These are phyloP conservation scores for Calonectria montana DNA, from an alignment of 2,329 filamentous ascomycete genomes.

Conservation along the genomic window DNA sequence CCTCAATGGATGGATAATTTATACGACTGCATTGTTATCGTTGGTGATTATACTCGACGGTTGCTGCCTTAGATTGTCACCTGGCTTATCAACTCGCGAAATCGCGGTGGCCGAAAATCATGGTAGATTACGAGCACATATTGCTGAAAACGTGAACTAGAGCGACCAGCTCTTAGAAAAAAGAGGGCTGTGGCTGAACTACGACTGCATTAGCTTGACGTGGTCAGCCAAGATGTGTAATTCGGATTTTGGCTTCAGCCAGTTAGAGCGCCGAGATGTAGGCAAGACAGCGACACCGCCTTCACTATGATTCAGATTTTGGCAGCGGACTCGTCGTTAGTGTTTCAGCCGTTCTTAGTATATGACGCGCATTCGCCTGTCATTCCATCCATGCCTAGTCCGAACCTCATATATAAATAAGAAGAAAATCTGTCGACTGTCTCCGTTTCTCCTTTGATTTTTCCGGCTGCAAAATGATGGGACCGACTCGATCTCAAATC, in stretches of 20 bases:
- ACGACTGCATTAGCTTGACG: not conserved
- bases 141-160: not conserved
- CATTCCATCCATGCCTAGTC: not conserved
- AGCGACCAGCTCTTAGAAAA: not conserved
- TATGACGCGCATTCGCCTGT: not conserved
- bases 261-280: not conserved
- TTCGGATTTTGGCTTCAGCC: not conserved
- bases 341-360: not conserved
- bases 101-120: not conserved
- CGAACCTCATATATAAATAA: too few species aligned
- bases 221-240: not conserved
- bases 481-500: not conserved
- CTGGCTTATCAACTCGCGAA: not conserved
- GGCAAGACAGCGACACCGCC: not conserved
- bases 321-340: not conserved
- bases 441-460: not conserved
- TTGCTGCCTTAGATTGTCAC: too few species aligned
- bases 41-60: not conserved
- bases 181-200: not conserved
- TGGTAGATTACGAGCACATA: not conserved
- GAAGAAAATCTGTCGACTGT: not conserved
- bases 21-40: not conserved
- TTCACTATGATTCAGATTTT: not conserved
- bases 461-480: not conserved
- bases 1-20: not conserved